These are phyloP conservation scores for Linaria vulgaris DNA, from an alignment of 257 asterid genomes.

Conservation along the genomic window DNA sequence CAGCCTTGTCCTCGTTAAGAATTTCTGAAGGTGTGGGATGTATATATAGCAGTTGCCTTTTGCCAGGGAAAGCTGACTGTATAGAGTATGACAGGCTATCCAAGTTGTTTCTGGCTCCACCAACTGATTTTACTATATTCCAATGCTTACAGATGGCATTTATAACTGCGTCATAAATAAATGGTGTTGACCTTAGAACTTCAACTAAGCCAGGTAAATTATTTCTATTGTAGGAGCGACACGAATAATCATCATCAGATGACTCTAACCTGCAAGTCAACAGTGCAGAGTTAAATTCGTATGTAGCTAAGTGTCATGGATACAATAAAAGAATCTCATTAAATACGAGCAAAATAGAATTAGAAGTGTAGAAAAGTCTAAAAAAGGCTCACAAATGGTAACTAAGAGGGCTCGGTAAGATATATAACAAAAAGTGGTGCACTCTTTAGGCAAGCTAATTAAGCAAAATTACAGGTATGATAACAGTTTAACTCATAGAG, in stretches of 20 bases:
- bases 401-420: too few relatives aligned
- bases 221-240: constrained; percentile 59
- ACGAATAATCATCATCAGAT: constrained; percentile 42
- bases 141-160: constrained; percentile 51
- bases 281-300: constrained; percentile 25
- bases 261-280: constrained; percentile 68
- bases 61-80: constrained; percentile 37
- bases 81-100: constrained; percentile 34
- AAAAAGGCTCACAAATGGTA: not conserved
- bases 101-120: constrained; percentile 42
- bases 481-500: constrained; percentile 5
- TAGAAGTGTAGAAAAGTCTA: too few relatives aligned
- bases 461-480: constrained; percentile 9
- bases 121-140: constrained; percentile 49
- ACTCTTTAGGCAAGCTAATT: constrained; percentile 14
- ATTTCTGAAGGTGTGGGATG: constrained; percentile 31
- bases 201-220: constrained; percentile 60
- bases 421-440: constrained; percentile 14
- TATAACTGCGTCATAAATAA: constrained; percentile 42
- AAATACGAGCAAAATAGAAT: constrained; percentile 8
- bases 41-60: constrained; percentile 27
- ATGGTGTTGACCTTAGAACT: constrained; percentile 55
- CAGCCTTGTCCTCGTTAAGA: constrained; percentile 26
- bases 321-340: not conserved
- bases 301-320: constrained; percentile 14